Base-by-base conservation (phyloP, 495 filamentous ascomycete genomes). In the Tuber indicum region DNA sequence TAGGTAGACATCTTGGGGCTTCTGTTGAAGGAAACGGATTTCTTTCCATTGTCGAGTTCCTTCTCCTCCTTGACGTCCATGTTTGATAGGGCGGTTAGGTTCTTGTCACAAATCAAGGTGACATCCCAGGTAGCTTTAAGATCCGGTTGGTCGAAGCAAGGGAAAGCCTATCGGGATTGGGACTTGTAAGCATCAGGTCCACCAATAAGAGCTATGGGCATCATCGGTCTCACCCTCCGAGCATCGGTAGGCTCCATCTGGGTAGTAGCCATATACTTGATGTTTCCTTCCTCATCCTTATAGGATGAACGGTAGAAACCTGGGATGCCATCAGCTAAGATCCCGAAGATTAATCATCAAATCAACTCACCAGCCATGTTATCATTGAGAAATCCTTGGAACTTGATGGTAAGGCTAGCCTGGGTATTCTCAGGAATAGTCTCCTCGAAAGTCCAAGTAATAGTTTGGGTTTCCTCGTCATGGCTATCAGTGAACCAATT, bases 181-280 rank as follows among this genome's bases (percentile, higher is more conserved):
- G n/a, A 46, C 26, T 75, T 69, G 70, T 73, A 70, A 58, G 26
- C 21, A 39, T 26, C 47, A 58, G 14, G 49, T 42, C 26, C 41
- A 14, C 32, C 41, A 23, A 26, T 36, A 78, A 4, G 17, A 39
- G 46, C 47, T 14, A 39, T 70, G 17, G 14, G 23, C 1, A 49
- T 19, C 66, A 76, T 52, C 39, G 42, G 70, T 21, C 66, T 73
- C 74, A 83, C 82, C 75, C 91, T 87, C 77, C 91, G 86, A 47
- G 91, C 92, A 85, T 93, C 92, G 46, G 91, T 94, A 52, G 92
- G 88, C 84, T 94, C 92, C 91, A 94, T 92, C 87, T 94, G 92
- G n/a, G 90, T 91, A 16, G 92, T 92, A 47, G 91, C 91, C 84
- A 93, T 82, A 80, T 91, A 88, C 71, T 89, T 88, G 52, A 89